Evolutionary conservation across 2,329 filamentous ascomycete genomes (phyloP), one percentile per base, ranked within the genome.

Genomic region (Ustilaginoidea virens): DNA sequence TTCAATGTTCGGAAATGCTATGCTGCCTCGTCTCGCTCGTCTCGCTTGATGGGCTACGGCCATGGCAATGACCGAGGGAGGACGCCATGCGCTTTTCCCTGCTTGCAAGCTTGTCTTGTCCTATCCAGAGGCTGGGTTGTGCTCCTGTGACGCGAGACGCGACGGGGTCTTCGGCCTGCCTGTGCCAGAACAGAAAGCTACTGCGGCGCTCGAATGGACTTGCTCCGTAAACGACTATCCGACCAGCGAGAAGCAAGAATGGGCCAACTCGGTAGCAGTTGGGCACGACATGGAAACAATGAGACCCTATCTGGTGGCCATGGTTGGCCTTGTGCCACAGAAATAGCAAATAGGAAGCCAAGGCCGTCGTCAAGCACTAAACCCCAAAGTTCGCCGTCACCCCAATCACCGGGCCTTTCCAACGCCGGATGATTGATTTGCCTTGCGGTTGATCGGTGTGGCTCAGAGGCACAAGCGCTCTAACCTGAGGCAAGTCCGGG

Each of bases 91-190:
- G 20, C 17, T 25, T 16, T 28, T 27, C 11, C 30, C 10, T 11
- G 13, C 14, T 29, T 14, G 14, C 20, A 23, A 14, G n/a, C n/a
- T n/a, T n/a, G 5, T 19, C 14, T 27, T 28, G 23, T 28, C 35
- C 38, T 39, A 37, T 40, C 10, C 33, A 30, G 27, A 32, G 30
- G 28, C 26, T 21, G 23, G 23, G 17, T 26, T 23, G 16, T 36
- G 36, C 34, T 38, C 39, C 35, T 32, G 39, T 42, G 37, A 42
- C 36, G 27, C 22, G n/a, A n/a, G n/a, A n/a, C n/a, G n/a, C n/a
- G n/a, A n/a, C n/a, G n/a, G n/a, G n/a, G n/a, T n/a, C n/a, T n/a
- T n/a, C n/a, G n/a, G n/a, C n/a, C n/a, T n/a, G n/a, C n/a, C n/a
- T n/a, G n/a, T n/a, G n/a, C n/a, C n/a, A n/a, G n/a, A n/a, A n/a